These are phyloP conservation scores for Bruguiera hainesii DNA, from an alignment of 441 rosid genomes.

Conservation along the genomic window DNA sequence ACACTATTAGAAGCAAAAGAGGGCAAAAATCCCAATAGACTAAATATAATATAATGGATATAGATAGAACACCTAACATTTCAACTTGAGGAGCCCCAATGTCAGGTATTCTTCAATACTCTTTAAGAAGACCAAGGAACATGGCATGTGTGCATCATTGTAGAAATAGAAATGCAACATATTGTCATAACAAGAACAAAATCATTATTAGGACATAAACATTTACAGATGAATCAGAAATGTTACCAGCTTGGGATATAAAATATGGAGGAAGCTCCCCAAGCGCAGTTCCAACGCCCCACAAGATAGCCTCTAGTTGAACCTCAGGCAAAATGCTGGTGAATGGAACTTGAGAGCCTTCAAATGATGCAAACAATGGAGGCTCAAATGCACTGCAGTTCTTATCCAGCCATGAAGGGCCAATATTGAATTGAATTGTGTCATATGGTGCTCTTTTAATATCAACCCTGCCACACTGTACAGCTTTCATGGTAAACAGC, in stretches of 20 bases:
- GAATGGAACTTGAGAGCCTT: constrained; percentile 73
- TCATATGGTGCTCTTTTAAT: constrained; percentile 85
- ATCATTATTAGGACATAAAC: neutral
- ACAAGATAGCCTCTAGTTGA: constrained; percentile 79
- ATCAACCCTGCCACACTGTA: constrained; percentile 90
- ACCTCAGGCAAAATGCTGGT: constrained; percentile 79
- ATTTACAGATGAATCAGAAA: neutral
- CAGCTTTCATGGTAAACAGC: constrained; percentile 80
- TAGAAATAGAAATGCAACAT: no score
- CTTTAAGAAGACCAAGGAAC: no score
- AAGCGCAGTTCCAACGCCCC: constrained; percentile 97
- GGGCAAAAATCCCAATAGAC: no score
- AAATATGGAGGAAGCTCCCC: constrained; percentile 99
- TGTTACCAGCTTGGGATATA: constrained; percentile 86
- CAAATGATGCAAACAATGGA: constrained; percentile 46
- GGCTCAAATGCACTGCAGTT: constrained; percentile 82
- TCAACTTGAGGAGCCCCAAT: no score
- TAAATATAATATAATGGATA: no score
- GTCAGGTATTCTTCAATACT: no score
- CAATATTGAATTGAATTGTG: constrained; percentile 83
- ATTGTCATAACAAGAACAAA: neutral
- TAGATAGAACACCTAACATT: no score
- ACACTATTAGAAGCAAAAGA: no score
- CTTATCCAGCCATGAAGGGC: constrained; percentile 90
- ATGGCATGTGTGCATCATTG: no score